phyloP scores from a whole-genome alignment of 2,329 filamentous ascomycete species.

The Alternaria sp. region DNA sequence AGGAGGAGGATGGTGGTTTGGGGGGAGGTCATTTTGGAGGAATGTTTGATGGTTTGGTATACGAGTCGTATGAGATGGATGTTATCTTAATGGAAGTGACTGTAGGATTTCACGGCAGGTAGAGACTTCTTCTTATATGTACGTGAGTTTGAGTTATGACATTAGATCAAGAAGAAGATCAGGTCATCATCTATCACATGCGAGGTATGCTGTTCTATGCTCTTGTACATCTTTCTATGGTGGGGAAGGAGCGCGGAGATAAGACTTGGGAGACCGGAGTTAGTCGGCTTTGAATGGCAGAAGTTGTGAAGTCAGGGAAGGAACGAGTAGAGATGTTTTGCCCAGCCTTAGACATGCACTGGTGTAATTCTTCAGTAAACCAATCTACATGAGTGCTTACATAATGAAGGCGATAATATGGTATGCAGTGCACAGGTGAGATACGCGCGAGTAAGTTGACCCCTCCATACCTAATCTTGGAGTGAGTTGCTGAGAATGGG shows the following conservation, averaged over 20 bases:
- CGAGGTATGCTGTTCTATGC: neutral
- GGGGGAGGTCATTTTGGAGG: neutral
- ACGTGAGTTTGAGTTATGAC: rapidly evolving
- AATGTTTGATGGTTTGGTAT: too few species aligned
- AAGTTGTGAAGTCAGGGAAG: neutral
- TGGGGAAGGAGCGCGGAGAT: neutral
- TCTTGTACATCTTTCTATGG: neutral
- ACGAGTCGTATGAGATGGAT: neutral
- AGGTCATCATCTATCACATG: neutral
- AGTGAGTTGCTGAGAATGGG: neutral
- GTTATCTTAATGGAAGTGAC: neutral
- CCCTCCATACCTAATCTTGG: neutral
- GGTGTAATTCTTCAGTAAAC: rapidly evolving
- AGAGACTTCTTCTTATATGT: neutral
- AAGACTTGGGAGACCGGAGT: slow-evolving; percentile 1
- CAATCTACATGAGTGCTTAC: rapidly evolving
- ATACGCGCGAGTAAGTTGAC: neutral
- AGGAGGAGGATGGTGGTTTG: slow-evolving; percentile 61
- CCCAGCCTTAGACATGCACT: neutral
- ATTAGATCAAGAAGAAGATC: too few species aligned
- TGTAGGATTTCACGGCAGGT: neutral
- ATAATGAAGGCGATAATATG: rapidly evolving
- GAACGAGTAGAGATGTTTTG: neutral
- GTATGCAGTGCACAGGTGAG: neutral
- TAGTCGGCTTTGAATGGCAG: neutral